These are phyloP conservation scores for Tulasnella sp. DNA, from an alignment of 768 basidiomycete species.

Conservation along the genomic window DNA sequence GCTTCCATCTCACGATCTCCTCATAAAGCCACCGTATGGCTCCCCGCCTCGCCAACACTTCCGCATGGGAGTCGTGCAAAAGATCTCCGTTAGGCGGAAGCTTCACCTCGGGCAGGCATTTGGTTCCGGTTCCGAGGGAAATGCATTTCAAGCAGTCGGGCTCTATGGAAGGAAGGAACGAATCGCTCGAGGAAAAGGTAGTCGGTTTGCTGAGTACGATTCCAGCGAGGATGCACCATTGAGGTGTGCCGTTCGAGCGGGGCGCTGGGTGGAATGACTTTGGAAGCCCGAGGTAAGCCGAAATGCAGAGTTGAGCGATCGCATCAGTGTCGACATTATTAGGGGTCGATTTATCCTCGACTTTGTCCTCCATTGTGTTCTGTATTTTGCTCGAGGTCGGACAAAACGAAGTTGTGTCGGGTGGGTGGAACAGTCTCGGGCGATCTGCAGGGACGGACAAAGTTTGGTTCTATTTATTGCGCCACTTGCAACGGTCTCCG, in stretches of 20 bases:
- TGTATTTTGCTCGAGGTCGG: not conserved
- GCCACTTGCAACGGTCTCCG: not conserved
- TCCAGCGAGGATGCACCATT: slow-evolving; percentile 42
- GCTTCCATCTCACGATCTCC: slow-evolving; percentile 46
- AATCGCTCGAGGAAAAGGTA: not conserved
- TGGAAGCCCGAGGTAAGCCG: slow-evolving; percentile 34
- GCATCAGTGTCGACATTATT: slow-evolving; percentile 25
- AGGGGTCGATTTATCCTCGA: not conserved
- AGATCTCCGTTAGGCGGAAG: slow-evolving; percentile 69
- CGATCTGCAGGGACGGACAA: not conserved
- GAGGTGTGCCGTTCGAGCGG: slow-evolving; percentile 35
- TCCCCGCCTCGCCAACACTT: slow-evolving; percentile 81
- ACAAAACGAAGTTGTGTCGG: not conserved
- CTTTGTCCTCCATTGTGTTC: not conserved
- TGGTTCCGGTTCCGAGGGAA: slow-evolving; percentile 76
- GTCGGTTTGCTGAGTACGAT: slow-evolving; percentile 35
- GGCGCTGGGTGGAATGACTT: slow-evolving; percentile 36
- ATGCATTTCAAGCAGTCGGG: slow-evolving; percentile 39
- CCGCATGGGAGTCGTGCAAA: slow-evolving; percentile 87
- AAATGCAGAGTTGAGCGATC: slow-evolving; percentile 33
- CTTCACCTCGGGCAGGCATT: slow-evolving; percentile 66
- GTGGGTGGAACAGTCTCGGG: not conserved
- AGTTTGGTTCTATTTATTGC: not conserved
- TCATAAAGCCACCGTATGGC: slow-evolving; percentile 75
- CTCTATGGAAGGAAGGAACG: not conserved